A percentile compares a stretch with the other conserved stretches of the same genome.
Conservation (phyloP, 2,329 filamentous ascomycete genomes). For the Verticillium zaregamsianum region DNA sequence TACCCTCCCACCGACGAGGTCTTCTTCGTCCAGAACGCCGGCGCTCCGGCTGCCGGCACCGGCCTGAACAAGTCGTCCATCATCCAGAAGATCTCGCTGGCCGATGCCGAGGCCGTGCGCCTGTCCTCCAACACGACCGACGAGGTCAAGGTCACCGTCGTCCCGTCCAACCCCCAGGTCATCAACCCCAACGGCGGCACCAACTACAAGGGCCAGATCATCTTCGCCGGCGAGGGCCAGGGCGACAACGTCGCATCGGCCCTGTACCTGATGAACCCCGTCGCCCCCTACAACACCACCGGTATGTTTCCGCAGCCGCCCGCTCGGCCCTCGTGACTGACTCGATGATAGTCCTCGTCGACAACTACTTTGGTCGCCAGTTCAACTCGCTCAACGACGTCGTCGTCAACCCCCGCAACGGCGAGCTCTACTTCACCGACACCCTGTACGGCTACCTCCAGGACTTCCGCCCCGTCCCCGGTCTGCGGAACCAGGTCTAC, state of each 20-base stretch:
- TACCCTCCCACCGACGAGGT: constrained; percentile 44
- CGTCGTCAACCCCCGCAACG: constrained; percentile 45
- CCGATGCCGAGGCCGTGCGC: constrained; percentile 35
- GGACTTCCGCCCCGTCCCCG: constrained; percentile 49
- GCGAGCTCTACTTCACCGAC: constrained; percentile 63
- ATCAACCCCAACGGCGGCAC: constrained; percentile 49
- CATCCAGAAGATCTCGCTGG: constrained; percentile 44
- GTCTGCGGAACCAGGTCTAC: constrained; percentile 55
- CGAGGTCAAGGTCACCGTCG: constrained; percentile 35
- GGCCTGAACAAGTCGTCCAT: constrained; percentile 46
- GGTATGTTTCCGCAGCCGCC: constrained; percentile 21
- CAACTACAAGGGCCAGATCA: constrained; percentile 43
- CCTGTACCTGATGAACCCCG: constrained; percentile 38
- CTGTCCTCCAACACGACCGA: constrained; percentile 30
- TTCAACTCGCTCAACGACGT: constrained; percentile 61
- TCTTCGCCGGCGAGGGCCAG: constrained; percentile 47
- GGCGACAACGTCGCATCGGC: constrained; percentile 35
- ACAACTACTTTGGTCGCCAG: constrained; percentile 55
- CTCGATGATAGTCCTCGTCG: constrained; percentile 38
- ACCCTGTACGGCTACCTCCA: constrained; percentile 56
- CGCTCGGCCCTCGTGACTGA: not conserved
- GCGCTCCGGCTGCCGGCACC: constrained; percentile 40
- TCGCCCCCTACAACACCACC: constrained; percentile 45
- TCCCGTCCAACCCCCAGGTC: constrained; percentile 37
- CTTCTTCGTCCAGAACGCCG: constrained; percentile 52